These are phyloP conservation scores for Aurifilum marmelostoma DNA, from an alignment of 2,329 filamentous ascomycete species.

Conservation along the genomic window DNA sequence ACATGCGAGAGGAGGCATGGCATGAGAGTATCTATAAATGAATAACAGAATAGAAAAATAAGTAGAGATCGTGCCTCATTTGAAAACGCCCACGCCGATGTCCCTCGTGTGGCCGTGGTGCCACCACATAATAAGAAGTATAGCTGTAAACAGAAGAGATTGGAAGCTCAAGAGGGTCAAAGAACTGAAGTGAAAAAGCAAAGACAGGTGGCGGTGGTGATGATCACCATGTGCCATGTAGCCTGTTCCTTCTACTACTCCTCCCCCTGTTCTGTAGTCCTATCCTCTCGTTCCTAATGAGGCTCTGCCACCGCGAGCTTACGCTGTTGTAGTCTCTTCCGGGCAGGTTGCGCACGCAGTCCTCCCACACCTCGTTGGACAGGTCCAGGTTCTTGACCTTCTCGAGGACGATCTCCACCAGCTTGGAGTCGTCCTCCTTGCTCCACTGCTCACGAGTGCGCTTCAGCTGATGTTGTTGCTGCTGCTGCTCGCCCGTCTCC, in stretches of 20 bases:
- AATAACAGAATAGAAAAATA: constrained; percentile 13
- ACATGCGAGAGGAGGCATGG: constrained; percentile 7
- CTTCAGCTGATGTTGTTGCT: not conserved
- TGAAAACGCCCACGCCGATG: constrained; percentile 8
- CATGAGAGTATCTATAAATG: constrained; percentile 16
- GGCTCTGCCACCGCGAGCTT: constrained; percentile 64
- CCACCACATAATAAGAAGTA: not conserved
- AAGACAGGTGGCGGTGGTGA: not conserved
- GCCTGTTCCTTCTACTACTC: constrained; percentile 45
- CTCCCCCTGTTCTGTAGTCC: constrained; percentile 55
- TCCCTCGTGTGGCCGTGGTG: not conserved
- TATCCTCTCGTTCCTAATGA: constrained; percentile 62
- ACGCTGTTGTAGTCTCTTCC: constrained; percentile 63
- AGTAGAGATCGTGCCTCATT: constrained; percentile 18
- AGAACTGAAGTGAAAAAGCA: constrained; percentile 7
- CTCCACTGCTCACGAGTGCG: constrained; percentile 58
- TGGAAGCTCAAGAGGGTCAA: constrained; percentile 6
- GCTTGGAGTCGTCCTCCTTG: constrained; percentile 64
- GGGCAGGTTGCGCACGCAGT: constrained; percentile 62
- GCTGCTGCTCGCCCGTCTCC: constrained; percentile 42
- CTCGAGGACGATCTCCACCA: constrained; percentile 69
- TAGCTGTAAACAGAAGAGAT: constrained; percentile 11
- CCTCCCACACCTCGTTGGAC: constrained; percentile 67
- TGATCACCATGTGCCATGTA: constrained; percentile 62
- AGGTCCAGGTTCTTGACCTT: constrained; percentile 58